Conservation (phyloP, 1,139 yeast genomes). For the Kodamaea ohmeri region DNA sequence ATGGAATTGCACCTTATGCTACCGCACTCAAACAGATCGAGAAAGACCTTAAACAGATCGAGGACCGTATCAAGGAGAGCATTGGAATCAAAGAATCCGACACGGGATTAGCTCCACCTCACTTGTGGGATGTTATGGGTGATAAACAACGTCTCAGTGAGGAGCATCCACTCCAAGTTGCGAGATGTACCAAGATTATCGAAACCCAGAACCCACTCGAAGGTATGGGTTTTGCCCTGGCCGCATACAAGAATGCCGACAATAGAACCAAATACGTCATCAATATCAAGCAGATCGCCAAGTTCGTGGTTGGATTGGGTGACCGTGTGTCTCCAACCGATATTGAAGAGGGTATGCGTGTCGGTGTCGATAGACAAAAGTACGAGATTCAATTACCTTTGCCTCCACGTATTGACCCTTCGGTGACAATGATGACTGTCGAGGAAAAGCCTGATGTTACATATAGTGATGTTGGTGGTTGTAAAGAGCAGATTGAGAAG, state of each 20-base stretch:
- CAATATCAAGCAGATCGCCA: conserved; percentile 96
- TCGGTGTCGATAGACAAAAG: conserved; percentile 96
- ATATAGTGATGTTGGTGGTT: conserved; percentile 92
- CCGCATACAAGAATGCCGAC: conserved; percentile 58
- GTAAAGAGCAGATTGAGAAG: conserved; percentile 96
- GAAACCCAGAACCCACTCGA: conserved; percentile 49
- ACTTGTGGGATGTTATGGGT: conserved; percentile 95
- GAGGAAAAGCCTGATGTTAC: conserved; percentile 96
- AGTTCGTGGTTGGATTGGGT: conserved; percentile 93
- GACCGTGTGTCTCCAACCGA: conserved; percentile 97
- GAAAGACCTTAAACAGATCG: conserved; percentile 78
- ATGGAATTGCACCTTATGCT: conserved; percentile 97
- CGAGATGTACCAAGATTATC: conserved; percentile 96
- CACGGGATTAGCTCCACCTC: conserved; percentile 94
- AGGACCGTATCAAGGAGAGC: conserved; percentile 85
- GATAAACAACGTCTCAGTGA: conserved; percentile 90
- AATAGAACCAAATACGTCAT: conserved; percentile 90
- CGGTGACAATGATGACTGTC: conserved; percentile 99
- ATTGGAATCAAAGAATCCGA: conserved; percentile 93
- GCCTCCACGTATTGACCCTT: conserved; percentile 96
- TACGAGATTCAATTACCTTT: conserved; percentile 95
- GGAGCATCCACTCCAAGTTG: conserved; percentile 96
- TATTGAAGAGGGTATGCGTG: conserved; percentile 99
- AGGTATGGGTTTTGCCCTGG: conserved; percentile 32
- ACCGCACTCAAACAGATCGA: conserved; percentile 75